These are phyloP conservation scores for Cladobotryum protrusum DNA, from an alignment of 2,329 filamentous ascomycete species.

Conservation along the genomic window DNA sequence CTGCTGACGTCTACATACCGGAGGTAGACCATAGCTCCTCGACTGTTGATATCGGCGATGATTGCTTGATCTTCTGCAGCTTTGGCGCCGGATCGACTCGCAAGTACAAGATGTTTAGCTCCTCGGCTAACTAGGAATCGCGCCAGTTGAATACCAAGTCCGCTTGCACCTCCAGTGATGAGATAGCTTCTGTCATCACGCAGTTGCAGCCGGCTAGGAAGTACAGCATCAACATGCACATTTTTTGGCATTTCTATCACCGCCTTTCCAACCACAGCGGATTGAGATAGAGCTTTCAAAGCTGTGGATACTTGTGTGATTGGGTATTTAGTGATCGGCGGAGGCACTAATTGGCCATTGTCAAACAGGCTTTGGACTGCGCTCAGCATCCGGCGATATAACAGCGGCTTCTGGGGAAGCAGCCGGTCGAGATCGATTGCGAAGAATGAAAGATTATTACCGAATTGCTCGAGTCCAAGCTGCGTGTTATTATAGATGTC, in stretches of 20 bases:
- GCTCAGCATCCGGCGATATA: constrained; percentile 16
- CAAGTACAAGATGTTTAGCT: too few relatives aligned
- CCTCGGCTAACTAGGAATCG: too few relatives aligned
- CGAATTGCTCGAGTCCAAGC: constrained; percentile 33
- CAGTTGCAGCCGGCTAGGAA: too few relatives aligned
- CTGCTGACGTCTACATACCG: constrained; percentile 19
- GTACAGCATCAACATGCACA: constrained; percentile 13
- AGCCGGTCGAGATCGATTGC: constrained; percentile 15
- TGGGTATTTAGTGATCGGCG: background rate
- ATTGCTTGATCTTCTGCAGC: too few relatives aligned
- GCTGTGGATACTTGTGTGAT: constrained; percentile 12
- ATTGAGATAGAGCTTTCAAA: constrained; percentile 25
- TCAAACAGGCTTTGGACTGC: constrained; percentile 14
- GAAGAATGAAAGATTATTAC: constrained; percentile 25
- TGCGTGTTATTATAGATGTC: constrained; percentile 26
- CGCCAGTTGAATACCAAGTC: too few relatives aligned
- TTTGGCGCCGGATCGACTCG: too few relatives aligned
- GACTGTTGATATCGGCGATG: too few relatives aligned
- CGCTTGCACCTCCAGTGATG: too few relatives aligned
- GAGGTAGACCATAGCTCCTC: constrained; percentile 23
- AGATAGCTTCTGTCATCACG: too few relatives aligned
- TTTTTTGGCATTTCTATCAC: constrained; percentile 8
- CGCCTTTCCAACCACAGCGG: constrained; percentile 31
- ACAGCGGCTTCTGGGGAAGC: constrained; percentile 18
- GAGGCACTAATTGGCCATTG: constrained; percentile 16